A percentile compares a stretch with the other conserved stretches of the same genome.
Evolutionary conservation across 495 filamentous ascomycete species (phyloP).

Genomic region (Daldinia bambusicola): DNA sequence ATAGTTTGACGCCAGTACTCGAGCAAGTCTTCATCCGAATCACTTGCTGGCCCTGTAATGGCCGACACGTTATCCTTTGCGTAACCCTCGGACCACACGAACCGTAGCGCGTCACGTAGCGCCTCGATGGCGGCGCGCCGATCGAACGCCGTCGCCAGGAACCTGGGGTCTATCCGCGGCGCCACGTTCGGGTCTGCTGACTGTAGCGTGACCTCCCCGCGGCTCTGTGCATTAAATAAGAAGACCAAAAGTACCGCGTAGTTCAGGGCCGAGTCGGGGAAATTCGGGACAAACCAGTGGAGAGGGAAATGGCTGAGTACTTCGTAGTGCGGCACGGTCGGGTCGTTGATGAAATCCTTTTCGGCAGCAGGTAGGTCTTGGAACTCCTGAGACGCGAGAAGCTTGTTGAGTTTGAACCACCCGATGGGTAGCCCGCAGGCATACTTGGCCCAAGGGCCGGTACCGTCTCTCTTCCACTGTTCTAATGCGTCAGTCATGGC

Average conservation of each 20-base stretch:
- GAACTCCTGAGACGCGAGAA: slow-evolving; percentile 46
- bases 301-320: slow-evolving; percentile 54
- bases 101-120: slow-evolving; percentile 57
- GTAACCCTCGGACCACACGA: slow-evolving; percentile 58
- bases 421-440: slow-evolving; percentile 58
- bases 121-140: slow-evolving; percentile 64
- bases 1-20: slow-evolving; percentile 57
- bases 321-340: slow-evolving; percentile 60
- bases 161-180: slow-evolving; percentile 67
- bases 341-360: slow-evolving; percentile 59
- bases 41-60: slow-evolving; percentile 57
- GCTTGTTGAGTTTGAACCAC: slow-evolving; percentile 63
- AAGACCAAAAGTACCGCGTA: slow-evolving; percentile 50
- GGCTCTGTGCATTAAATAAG: slow-evolving; percentile 50
- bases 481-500: slow-evolving; percentile 56
- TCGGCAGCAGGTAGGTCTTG: slow-evolving; percentile 18
- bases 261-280: slow-evolving; percentile 49
- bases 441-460: slow-evolving; percentile 58
- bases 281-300: slow-evolving; percentile 53
- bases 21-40: slow-evolving; percentile 67
- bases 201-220: slow-evolving; percentile 64
- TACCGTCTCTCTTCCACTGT: slow-evolving; percentile 60
- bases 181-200: slow-evolving; percentile 64
- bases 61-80: slow-evolving; percentile 57
- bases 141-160: slow-evolving; percentile 67